Evolutionary conservation across 768 basidiomycete species (phyloP).

Genomic region (Polyporus arcularius): DNA sequence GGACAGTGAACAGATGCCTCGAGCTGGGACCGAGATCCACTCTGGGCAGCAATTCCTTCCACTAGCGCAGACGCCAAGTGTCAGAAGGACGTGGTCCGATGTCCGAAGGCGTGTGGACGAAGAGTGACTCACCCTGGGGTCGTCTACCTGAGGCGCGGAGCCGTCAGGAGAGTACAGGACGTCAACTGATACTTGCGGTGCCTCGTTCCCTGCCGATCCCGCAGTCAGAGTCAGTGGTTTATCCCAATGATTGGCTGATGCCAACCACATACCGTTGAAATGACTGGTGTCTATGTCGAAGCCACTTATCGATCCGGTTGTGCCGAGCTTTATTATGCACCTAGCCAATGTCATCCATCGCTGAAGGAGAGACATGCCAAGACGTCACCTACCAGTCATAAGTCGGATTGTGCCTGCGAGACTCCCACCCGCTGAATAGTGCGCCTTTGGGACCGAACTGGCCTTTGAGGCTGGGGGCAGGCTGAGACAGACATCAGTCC

Average conservation of each 20-base stretch:
- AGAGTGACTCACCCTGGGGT: constrained; percentile 51
- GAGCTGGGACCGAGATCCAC: constrained; percentile 78
- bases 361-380: background rate
- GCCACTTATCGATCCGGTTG: constrained; percentile 68
- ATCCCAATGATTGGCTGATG: background rate
- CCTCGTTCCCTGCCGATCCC: constrained; percentile 70
- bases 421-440: constrained; percentile 94
- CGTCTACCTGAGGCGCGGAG: constrained; percentile 42
- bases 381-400: constrained; percentile 73
- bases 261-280: constrained; percentile 69
- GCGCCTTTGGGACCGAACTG: constrained; percentile 97
- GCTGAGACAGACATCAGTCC: constrained; percentile 44
- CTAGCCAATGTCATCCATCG: constrained; percentile 38
- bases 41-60: constrained; percentile 78
- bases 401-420: constrained; percentile 81
- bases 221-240: background rate
- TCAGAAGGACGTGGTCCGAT: background rate
- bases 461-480: constrained; percentile 88
- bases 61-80: constrained; percentile 44
- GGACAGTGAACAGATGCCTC: constrained; percentile 84
- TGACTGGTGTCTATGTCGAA: constrained; percentile 96
- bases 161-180: constrained; percentile 47
- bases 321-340: constrained; percentile 90
- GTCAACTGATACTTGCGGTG: constrained; percentile 78
- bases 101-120: background rate